These are phyloP conservation scores for Arthrocladium fulminans DNA, from an alignment of 2,329 filamentous ascomycete species.

Conservation along the genomic window DNA sequence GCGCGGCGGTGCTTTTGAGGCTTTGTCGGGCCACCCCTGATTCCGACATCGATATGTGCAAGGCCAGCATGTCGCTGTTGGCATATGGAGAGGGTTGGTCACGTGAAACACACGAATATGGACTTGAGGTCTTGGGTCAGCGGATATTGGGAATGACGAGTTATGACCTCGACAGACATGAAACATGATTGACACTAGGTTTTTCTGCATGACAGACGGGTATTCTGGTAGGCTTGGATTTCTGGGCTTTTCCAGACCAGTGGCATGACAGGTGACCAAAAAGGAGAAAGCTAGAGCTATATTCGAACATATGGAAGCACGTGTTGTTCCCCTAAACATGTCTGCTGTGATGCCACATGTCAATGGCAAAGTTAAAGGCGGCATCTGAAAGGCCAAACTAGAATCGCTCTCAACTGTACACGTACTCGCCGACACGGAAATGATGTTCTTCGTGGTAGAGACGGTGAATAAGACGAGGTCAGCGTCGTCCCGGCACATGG, in stretches of 20 bases:
- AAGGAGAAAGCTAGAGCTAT: neutral
- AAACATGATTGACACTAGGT: neutral
- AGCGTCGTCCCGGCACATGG: neutral
- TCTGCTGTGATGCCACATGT: slow-evolving; percentile 2
- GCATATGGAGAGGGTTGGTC: neutral
- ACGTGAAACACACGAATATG: too few relatives aligned
- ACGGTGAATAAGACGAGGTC: neutral
- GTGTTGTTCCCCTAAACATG: neutral
- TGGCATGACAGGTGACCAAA: neutral
- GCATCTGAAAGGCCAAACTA: neutral
- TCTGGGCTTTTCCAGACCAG: too few relatives aligned
- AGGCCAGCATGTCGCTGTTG: too few relatives aligned
- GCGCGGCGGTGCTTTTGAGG: neutral
- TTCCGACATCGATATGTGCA: too few relatives aligned
- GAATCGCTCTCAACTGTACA: too few relatives aligned
- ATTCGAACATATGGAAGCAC: neutral
- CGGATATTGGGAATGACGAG: too few relatives aligned
- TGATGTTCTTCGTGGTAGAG: neutral
- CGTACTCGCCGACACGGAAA: too few relatives aligned
- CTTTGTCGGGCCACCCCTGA: neutral
- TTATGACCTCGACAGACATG: too few relatives aligned
- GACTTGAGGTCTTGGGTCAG: too few relatives aligned
- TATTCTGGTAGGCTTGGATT: too few relatives aligned
- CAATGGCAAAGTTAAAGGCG: neutral
- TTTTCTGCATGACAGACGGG: neutral